Evolutionary conservation across 1,284 basidiomycete genomes (phyloP).

Genomic region (Lignosus rhinocerotis): DNA sequence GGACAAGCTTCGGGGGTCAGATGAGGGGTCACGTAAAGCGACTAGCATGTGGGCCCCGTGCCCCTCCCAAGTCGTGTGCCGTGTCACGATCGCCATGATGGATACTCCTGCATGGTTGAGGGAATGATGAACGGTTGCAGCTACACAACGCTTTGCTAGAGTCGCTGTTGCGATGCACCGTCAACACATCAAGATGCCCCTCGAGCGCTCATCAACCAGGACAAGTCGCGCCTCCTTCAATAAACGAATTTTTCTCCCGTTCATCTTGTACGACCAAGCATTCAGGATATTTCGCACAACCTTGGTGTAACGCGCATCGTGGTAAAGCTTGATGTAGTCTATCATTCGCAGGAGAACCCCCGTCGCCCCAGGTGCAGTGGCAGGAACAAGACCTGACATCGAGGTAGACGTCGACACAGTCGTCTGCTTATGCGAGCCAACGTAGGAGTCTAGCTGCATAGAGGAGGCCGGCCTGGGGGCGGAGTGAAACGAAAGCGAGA

Average conservation of each 20-base stretch:
- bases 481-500: conserved; percentile 57
- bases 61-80: no score
- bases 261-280: conserved; percentile 44
- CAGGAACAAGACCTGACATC: conserved; percentile 10
- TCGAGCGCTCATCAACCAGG: conserved; percentile 21
- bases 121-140: no score
- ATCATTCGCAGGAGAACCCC: conserved; percentile 33
- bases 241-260: conserved; percentile 12
- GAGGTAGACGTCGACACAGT: not conserved
- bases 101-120: no score
- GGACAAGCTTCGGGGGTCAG: not conserved
- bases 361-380: not conserved
- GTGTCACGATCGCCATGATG: no score
- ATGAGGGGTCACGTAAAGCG: not conserved
- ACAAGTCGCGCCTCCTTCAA: conserved; percentile 23
- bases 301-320: conserved; percentile 51
- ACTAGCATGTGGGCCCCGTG: not conserved
- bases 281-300: conserved; percentile 52
- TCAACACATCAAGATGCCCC: conserved; percentile 20
- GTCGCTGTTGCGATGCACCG: not conserved
- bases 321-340: conserved; percentile 65
- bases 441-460: conserved; percentile 4
- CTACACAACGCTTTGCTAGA: no score
- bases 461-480: conserved; percentile 24
- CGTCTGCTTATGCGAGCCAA: conserved; percentile 15